Evolutionary conservation across 306 rosid genomes (phyloP), one percentile per base, ranked within the genome.

Genomic region (Pyrus communis): DNA sequence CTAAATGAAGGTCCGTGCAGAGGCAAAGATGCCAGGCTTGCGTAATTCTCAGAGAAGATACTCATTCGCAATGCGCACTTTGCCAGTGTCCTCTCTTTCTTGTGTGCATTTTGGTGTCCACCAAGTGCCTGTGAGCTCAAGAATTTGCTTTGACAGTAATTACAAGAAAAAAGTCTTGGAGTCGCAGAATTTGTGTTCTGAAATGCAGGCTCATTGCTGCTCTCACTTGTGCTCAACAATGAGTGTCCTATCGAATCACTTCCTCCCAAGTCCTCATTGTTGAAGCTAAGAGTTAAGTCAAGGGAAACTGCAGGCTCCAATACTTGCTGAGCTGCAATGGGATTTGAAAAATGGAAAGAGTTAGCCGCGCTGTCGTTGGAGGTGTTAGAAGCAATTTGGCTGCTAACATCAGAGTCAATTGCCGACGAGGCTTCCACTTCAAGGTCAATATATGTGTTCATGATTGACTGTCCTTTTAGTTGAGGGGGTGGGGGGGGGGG

Each of bases 101-200:
- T 93, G 76, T 93, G 98, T 11, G 97, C 98, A 60, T 93, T 93
- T 75, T 93, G 98, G 84, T 93, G 98, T 18, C 98, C 98, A 0
- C 98, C 98, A 30, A 93, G 98, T 42, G 98, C 98, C 80, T 93
- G 98, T 0, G 98, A 93, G 82, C 98, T 91, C 75, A 87, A 87
- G 82, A 93, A 93, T 77, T 91, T 93, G 67, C 98, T 87, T 76
- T 88, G 96, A 40, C 98, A 93, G 87, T 91, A 93, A 71, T 91
- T 93, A 88, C 98, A 93, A 27, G 97, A 78, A 81, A 89, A 93
- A 27, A 91, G 92, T 72, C 96, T 77, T 1, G 90, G 83, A 18
- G 35, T 52, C 69, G 80, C 82, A 19, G 88, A 75, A 27, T 88
- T 52, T 12, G 86, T 84, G n/a, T 84, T 76, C 67, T 80, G 88